phyloP scores from a whole-genome alignment of 192 early-diverging fungal genomes.

The Backusella liffmaniae region DNA sequence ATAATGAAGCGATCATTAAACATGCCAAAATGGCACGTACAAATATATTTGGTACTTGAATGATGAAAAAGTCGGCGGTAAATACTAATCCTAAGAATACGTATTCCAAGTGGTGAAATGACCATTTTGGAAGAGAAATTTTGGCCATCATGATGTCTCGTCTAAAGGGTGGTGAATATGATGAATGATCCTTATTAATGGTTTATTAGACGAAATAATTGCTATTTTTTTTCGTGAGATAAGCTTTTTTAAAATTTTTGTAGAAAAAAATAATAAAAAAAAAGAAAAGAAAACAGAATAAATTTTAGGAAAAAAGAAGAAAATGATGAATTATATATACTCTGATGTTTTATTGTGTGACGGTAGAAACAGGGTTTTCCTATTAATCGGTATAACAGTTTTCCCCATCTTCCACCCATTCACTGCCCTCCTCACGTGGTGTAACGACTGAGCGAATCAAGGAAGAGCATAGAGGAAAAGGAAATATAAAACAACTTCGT shows the following conservation, averaged over 20 bases:
- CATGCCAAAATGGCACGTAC: conserved; percentile 4
- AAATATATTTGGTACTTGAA: conserved; percentile 36
- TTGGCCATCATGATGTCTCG: background rate
- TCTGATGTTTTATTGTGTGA: background rate
- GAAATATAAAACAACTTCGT: background rate
- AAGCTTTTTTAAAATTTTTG: background rate
- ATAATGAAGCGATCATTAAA: conserved; percentile 6
- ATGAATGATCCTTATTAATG: background rate
- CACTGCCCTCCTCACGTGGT: background rate
- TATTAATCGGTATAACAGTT: background rate
- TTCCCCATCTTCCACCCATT: background rate
- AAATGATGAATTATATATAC: background rate
- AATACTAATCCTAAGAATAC: conserved; percentile 41
- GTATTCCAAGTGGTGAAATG: conserved; percentile 46
- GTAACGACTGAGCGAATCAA: background rate
- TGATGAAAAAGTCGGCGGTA: conserved; percentile 40
- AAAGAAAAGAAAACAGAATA: background rate
- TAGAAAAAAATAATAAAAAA: background rate
- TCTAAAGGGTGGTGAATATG: background rate
- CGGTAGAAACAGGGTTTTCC: conserved; percentile 1
- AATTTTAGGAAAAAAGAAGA: background rate
- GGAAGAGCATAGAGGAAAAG: background rate
- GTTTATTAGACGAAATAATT: background rate
- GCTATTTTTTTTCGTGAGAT: background rate
- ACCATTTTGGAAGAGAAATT: conserved; percentile 22